A percentile compares a stretch with the other conserved stretches of the same genome.
Evolutionary conservation across 257 asterid species (phyloP).

Genomic region (Salvia hispanica): DNA sequence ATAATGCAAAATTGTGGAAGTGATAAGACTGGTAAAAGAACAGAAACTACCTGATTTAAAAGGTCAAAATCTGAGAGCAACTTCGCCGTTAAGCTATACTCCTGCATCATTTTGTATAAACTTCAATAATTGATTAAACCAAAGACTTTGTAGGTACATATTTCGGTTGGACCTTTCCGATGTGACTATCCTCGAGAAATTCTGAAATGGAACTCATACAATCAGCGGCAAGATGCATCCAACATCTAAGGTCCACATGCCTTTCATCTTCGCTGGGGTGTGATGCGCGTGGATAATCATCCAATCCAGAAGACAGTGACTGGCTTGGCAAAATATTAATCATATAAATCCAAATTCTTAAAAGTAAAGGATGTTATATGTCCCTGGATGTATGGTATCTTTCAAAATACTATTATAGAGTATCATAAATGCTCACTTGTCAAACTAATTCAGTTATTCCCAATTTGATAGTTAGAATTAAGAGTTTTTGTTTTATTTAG

Average conservation of each 20-base stretch:
- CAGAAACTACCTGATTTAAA: slow-evolving; percentile 64
- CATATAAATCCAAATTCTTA: slow-evolving; percentile 24
- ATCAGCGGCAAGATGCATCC: slow-evolving; percentile 98
- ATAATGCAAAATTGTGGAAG: too few relatives aligned
- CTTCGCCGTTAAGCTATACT: slow-evolving; percentile 63
- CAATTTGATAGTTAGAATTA: too few relatives aligned
- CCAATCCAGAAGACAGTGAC: slow-evolving; percentile 95
- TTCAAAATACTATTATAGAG: not conserved
- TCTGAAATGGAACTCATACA: slow-evolving; percentile 86
- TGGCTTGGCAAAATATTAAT: slow-evolving; percentile 38
- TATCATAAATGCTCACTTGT: not conserved
- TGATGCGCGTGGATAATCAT: slow-evolving; percentile 99
- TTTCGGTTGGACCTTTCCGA: slow-evolving; percentile 53
- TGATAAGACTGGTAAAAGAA: slow-evolving; percentile 10
- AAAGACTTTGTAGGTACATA: not conserved
- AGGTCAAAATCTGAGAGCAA: slow-evolving; percentile 90
- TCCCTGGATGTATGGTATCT: not conserved
- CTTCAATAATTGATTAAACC: slow-evolving; percentile 16
- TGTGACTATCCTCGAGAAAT: slow-evolving; percentile 62
- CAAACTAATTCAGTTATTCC: too few relatives aligned
- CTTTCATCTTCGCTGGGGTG: slow-evolving; percentile 95
- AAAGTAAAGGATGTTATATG: slow-evolving; percentile 14
- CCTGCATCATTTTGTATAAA: slow-evolving; percentile 58
- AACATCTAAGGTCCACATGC: slow-evolving; percentile 97
- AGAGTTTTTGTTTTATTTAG: too few relatives aligned